Base-by-base conservation (phyloP, 2,329 filamentous ascomycete species). In the Bipolaris cookei region DNA sequence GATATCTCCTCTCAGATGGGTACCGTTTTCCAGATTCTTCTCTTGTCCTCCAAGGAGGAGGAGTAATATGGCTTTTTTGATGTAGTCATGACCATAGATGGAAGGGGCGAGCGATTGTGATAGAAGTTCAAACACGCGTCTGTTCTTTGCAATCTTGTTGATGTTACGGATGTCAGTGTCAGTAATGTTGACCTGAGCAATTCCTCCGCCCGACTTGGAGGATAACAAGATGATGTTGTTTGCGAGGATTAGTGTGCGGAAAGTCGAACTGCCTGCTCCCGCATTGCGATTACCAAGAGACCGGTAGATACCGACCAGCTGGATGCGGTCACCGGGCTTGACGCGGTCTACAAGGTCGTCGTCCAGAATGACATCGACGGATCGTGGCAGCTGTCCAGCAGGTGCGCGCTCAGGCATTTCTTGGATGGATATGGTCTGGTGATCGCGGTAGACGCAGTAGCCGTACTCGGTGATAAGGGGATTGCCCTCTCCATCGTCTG, bases 401-500 rank as follows among this genome's bases (percentile, higher is more conserved):
- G 95, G 95, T 2, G 95, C 95, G 67, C 94, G 85, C 78, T 99
- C 95, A 0, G 95, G 95, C 95, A 99, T 99, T 81, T 99, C 95
- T 79, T 99, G 95, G 65, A 99, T 97, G 0, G 94, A 97, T 58
- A 99, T 92, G 14, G 91, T 97, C 77, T 99, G 95, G 74, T 99
- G 95, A 75, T 99, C 95, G 72, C 94, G 86, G 79, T 97, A 99
- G 48, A 90, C 95, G 76, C 90, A 96, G 79, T 96, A 94, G 21
- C 95, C 95, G 75, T 98, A 99, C 74, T 99, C 95, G 3, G 95
- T 99, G 56, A 92, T 86, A 18, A 99, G 83, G 79, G 94, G 90
- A 72, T 98, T 97, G 60, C 93, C 92, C 8, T 97, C 88, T 39
- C 94, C 92, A 72, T 98, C 94, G 72, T 97, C 90, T 64, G 93